Base-by-base conservation (phyloP, 2,329 filamentous ascomycete species). In the Colletotrichum sp. region DNA sequence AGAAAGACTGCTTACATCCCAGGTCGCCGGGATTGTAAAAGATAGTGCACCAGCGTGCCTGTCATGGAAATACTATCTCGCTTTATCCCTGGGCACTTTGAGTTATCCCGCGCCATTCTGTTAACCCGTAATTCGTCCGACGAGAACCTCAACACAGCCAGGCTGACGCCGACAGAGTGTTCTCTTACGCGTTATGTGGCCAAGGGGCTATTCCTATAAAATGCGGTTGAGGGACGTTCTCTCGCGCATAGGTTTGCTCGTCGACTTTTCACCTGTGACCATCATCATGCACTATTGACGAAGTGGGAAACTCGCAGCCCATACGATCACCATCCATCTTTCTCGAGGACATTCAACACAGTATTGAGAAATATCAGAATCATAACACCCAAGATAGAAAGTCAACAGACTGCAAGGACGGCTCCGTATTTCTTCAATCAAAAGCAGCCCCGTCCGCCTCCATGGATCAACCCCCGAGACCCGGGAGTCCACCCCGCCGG, bases 401-500 rank as follows among this genome's bases (percentile, higher is more conserved):
- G 18, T 10, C n/a, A 49, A 52, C n/a, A 52, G 44, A 13, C 26
- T 57, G 15, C 24, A 18, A 6, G 32, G 8, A 44, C n/a, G 32
- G 26, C 9, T 9, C 65, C n/a, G 15, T 57, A 30, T 24, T 44
- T 62, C 55, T 62, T 44, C 28, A 15, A 21, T 32, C 55, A 49
- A 62, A 49, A 26, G 36, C n/a, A 44, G 21, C 66, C 32, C 36
- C 15, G 15, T 63, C 13, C 16, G 16, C n/a, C 68, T 49, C 36
- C 68, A 81, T 80, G 72, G 64, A 75, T 34, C 64, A 60, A n/a
- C 34, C 52, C 26, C 18, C 32, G 62, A 63, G 69, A 34, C 55
- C 69, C 30, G 69, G 8, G n/a, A 78, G 77, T 26, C 78, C 73
- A 12, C 76, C 76, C n/a, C 75, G 78, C 49, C 75, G 78, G 44